Conservation (phyloP, 371 early-diverging fungal species). For the Cladochytrium tenue region DNA sequence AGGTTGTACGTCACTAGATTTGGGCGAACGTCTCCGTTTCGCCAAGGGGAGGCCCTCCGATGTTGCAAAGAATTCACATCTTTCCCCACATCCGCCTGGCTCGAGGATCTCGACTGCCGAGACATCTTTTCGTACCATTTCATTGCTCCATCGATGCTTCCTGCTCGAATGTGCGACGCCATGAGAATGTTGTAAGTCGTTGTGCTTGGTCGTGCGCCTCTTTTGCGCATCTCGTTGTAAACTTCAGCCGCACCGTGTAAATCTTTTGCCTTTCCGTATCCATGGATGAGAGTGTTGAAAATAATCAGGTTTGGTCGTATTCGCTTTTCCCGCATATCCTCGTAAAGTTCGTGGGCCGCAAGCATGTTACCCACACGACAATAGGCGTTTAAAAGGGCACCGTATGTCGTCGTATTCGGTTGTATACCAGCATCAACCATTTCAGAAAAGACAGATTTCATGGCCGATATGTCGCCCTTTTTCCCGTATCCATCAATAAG, state of each 20-base stretch:
- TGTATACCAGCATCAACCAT: slow-evolving; percentile 33
- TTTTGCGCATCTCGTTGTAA: slow-evolving; percentile 39
- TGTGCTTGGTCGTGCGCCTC: slow-evolving; percentile 35
- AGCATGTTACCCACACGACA: slow-evolving; percentile 27
- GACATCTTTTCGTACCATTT: slow-evolving; percentile 5
- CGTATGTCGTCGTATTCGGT: slow-evolving; percentile 26
- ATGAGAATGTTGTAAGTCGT: slow-evolving; percentile 55
- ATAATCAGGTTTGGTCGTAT: slow-evolving; percentile 35
- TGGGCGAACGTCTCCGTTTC: not conserved
- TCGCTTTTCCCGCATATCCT: slow-evolving; percentile 35
- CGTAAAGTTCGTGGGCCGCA: slow-evolving; percentile 19
- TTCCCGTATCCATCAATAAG: slow-evolving; percentile 46
- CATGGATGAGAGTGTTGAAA: slow-evolving; percentile 54
- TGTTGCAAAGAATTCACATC: not conserved
- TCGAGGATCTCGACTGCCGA: not conserved
- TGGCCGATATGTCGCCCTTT: slow-evolving; percentile 34
- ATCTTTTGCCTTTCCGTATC: slow-evolving; percentile 46
- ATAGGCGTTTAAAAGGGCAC: slow-evolving; percentile 22
- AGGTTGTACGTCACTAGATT: not conserved
- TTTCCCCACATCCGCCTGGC: not conserved
- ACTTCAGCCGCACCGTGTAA: slow-evolving; percentile 29
- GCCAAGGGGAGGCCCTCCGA: not conserved
- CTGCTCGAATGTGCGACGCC: slow-evolving; percentile 18
- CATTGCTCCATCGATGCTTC: slow-evolving; percentile 27
- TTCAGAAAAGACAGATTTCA: slow-evolving; percentile 39